Evolutionary conservation across 2,329 filamentous ascomycete genomes (phyloP).

Genomic region (Colletotrichum paranaense): DNA sequence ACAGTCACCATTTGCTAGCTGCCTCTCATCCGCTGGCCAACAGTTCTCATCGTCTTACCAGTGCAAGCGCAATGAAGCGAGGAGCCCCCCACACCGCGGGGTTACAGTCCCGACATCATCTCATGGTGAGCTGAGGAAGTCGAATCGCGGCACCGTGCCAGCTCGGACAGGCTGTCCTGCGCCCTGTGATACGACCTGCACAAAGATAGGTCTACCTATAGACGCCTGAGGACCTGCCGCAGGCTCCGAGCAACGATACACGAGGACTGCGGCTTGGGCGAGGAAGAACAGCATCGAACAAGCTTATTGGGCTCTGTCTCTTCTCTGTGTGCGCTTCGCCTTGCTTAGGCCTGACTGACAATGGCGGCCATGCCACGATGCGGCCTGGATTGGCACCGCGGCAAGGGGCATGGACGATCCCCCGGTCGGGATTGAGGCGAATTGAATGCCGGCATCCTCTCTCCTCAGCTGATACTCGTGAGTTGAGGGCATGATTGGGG

Average conservation of each 20-base stretch:
- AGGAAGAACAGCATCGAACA: neutral
- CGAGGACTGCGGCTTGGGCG: neutral
- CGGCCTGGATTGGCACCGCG: slow-evolving; percentile 4
- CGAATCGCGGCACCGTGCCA: slow-evolving; percentile 27
- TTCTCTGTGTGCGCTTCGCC: slow-evolving; percentile 22
- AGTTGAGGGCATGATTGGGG: slow-evolving; percentile 26
- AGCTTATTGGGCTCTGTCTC: slow-evolving; percentile 22
- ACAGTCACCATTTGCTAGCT: neutral
- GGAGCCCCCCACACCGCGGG: slow-evolving; percentile 6
- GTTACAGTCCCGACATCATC: slow-evolving; percentile 18
- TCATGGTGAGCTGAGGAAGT: slow-evolving; percentile 27
- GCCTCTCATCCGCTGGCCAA: neutral
- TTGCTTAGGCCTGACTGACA: slow-evolving; percentile 3
- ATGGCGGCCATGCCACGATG: neutral
- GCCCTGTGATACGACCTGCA: slow-evolving; percentile 25
- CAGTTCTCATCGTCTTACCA: neutral
- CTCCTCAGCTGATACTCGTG: slow-evolving; percentile 31
- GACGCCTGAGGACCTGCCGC: slow-evolving; percentile 20
- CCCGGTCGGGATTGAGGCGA: slow-evolving; percentile 15
- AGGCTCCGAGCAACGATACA: slow-evolving; percentile 12
- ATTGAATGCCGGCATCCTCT: neutral
- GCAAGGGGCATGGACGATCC: slow-evolving; percentile 23
- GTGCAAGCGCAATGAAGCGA: neutral
- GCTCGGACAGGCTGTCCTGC: slow-evolving; percentile 12
- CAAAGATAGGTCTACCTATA: slow-evolving; percentile 5